phyloP scores from a whole-genome alignment of 2,329 filamentous ascomycete species.

The Fusarium sp. region DNA sequence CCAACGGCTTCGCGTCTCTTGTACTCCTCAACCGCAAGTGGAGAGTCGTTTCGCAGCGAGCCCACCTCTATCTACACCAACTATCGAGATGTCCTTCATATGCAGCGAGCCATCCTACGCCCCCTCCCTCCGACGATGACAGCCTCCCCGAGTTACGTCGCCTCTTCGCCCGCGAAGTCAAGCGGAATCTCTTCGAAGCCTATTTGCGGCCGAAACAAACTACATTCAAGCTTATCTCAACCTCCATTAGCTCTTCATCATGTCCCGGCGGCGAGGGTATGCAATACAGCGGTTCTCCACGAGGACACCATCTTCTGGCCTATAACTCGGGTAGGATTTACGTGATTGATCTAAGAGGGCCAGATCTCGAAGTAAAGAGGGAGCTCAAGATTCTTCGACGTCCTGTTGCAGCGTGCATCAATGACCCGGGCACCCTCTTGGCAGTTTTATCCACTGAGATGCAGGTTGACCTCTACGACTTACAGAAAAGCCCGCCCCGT shows the following conservation, averaged over 20 bases:
- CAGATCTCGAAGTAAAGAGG: conserved; percentile 75
- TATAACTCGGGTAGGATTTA: conserved; percentile 90
- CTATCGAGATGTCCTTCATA: conserved; percentile 74
- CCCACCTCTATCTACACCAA: conserved; percentile 74
- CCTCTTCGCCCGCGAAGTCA: conserved; percentile 78
- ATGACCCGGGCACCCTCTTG: conserved; percentile 81
- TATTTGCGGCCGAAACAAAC: conserved; percentile 80
- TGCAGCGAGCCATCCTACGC: conserved; percentile 63
- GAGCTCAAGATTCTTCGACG: conserved; percentile 85
- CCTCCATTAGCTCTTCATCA: conserved; percentile 86
- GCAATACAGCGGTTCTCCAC: conserved; percentile 84
- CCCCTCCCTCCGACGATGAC: conserved; percentile 59
- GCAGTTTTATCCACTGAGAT: conserved; percentile 87
- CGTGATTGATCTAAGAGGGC: conserved; percentile 76
- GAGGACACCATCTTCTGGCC: conserved; percentile 80
- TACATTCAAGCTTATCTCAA: conserved; percentile 84
- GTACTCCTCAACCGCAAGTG: conserved; percentile 76
- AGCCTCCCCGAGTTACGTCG: conserved; percentile 74
- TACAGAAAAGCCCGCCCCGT: conserved; percentile 74
- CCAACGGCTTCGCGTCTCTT: conserved; percentile 77
- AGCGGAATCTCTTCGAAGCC: conserved; percentile 83
- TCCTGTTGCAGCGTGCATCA: conserved; percentile 82
- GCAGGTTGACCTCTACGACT: conserved; percentile 88
- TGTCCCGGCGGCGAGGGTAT: conserved; percentile 88
- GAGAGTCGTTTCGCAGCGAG: conserved; percentile 74